These are phyloP conservation scores for Sistotremastrum niveocremeum DNA, from an alignment of 768 basidiomycete genomes.

Conservation along the genomic window DNA sequence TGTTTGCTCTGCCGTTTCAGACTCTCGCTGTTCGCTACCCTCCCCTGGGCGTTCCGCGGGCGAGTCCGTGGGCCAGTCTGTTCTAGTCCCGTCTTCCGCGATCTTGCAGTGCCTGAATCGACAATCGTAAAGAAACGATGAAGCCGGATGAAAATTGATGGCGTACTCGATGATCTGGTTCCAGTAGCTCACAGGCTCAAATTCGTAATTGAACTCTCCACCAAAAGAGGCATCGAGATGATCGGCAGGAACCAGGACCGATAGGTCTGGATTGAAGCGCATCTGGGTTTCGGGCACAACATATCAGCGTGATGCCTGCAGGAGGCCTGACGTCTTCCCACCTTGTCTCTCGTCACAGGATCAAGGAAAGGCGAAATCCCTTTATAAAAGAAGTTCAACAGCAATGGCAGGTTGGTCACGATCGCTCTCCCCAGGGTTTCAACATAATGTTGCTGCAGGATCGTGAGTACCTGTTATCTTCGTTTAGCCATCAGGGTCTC, in stretches of 20 bases:
- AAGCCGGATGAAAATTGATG: background rate
- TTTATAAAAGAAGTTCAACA: constrained; percentile 68
- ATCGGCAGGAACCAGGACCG: constrained; percentile 55
- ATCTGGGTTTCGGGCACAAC: constrained; percentile 31
- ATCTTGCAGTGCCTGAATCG: constrained; percentile 1
- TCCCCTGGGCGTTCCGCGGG: no score
- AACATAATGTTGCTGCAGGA: constrained; percentile 81
- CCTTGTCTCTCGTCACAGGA: constrained; percentile 82
- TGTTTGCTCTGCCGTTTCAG: no score
- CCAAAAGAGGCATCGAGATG: constrained; percentile 81
- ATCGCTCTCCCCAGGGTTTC: constrained; percentile 79
- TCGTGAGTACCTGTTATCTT: constrained; percentile 41
- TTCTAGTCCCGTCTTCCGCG: constrained; percentile 5
- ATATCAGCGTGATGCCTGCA: background rate
- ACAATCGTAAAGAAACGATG: background rate
- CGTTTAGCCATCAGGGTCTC: background rate
- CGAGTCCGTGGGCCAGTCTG: background rate
- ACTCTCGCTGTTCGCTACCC: no score
- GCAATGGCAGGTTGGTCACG: constrained; percentile 65
- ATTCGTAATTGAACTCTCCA: constrained; percentile 60
- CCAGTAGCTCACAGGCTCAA: constrained; percentile 68
- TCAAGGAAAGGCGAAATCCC: constrained; percentile 80
- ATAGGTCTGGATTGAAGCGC: constrained; percentile 77
- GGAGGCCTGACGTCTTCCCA: constrained; percentile 14
- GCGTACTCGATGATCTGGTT: constrained; percentile 55